Percentiles rank a stretch among this genome's conserved stretches.
phyloP scores from a whole-genome alignment of 129 eudicot species.

The Silybum marianum region DNA sequence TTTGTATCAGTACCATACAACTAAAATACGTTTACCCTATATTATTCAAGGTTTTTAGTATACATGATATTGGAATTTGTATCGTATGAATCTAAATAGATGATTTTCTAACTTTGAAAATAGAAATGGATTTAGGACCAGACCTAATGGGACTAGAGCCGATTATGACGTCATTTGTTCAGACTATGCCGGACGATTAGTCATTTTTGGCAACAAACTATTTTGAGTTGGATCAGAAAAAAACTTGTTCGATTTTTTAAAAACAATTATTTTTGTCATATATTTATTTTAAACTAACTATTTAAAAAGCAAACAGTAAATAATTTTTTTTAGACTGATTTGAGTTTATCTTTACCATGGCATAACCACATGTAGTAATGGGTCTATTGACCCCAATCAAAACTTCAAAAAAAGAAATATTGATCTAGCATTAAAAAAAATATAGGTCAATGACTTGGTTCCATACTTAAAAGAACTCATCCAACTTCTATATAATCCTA shows the following conservation, averaged over 20 bases:
- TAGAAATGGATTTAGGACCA: background rate
- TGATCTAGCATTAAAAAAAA: background rate
- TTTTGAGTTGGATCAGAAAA: background rate
- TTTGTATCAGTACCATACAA: too few relatives aligned
- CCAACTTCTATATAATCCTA: too few relatives aligned
- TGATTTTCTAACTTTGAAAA: background rate
- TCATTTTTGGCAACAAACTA: background rate
- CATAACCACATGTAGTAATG: too few relatives aligned
- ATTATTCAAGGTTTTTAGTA: background rate
- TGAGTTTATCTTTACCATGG: background rate
- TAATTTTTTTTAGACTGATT: too few relatives aligned
- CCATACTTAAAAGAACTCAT: background rate
- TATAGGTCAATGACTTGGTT: background rate
- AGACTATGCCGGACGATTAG: background rate
- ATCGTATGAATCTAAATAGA: background rate
- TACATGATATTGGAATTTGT: too few relatives aligned
- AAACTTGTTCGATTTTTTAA: background rate
- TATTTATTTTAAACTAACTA: background rate
- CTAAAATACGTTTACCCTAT: too few relatives aligned
- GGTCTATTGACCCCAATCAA: background rate
- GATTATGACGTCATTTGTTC: background rate
- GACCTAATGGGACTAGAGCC: background rate
- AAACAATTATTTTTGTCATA: background rate
- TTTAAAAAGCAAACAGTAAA: too few relatives aligned
- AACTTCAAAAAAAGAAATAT: too few relatives aligned